Percentiles rank a stretch among this genome's conserved stretches.
Conservation (phyloP, 106 monocot species). For the Allium fistulosum region DNA sequence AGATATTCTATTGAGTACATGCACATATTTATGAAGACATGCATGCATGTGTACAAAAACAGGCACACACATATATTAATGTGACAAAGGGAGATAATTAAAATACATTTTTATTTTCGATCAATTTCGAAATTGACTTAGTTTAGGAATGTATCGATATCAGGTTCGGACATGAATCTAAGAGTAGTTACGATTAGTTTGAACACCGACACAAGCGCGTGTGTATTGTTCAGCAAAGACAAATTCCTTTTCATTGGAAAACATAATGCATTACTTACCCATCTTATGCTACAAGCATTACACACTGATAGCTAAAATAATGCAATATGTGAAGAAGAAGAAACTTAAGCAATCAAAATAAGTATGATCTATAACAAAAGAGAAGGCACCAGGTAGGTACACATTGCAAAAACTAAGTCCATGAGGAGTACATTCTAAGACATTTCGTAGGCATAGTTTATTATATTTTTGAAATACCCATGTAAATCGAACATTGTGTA, state of each 20-base stretch:
- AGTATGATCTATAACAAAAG: background rate
- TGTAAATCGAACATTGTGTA: no score
- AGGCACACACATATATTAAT: background rate
- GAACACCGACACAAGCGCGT: conserved; percentile 10
- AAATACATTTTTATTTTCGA: background rate
- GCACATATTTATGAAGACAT: background rate
- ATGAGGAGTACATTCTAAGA: conserved; percentile 21
- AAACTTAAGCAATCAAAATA: conserved; percentile 1
- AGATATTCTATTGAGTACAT: background rate
- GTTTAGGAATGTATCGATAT: background rate
- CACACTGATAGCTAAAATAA: conserved; percentile 6
- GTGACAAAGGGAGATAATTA: background rate
- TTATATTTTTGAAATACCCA: background rate
- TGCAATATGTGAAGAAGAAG: conserved; percentile 19
- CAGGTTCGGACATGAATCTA: background rate
- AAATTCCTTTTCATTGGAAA: conserved; percentile 1
- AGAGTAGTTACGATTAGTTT: background rate
- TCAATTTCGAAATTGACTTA: background rate
- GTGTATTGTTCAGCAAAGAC: background rate
- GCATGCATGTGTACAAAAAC: background rate
- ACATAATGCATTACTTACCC: background rate
- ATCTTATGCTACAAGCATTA: conserved; percentile 4
- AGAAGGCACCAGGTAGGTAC: conserved; percentile 2
- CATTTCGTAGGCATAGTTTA: conserved; percentile 3
- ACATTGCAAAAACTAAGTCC: conserved; percentile 16